phyloP scores from a whole-genome alignment of 2,329 filamentous ascomycete genomes.

The Aureobasidium pullulans region DNA sequence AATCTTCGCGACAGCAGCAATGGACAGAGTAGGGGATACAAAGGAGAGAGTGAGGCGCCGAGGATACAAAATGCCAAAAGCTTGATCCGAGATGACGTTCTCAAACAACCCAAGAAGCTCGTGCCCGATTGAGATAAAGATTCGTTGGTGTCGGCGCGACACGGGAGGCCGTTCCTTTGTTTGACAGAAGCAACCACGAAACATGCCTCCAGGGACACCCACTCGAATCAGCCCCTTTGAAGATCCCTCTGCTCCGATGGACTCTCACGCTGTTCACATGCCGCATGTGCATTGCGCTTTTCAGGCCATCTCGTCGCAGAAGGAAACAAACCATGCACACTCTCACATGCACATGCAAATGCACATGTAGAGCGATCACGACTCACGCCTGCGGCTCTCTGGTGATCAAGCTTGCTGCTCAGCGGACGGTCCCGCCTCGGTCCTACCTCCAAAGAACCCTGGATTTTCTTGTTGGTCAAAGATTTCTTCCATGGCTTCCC shows the following conservation, averaged over 20 bases:
- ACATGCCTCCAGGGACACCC: neutral
- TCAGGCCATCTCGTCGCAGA: neutral
- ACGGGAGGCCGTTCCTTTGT: neutral
- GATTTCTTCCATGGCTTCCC: neutral
- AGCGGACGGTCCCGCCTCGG: neutral
- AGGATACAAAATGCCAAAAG: conserved; percentile 8
- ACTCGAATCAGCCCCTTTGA: neutral
- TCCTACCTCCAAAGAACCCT: conserved; percentile 1
- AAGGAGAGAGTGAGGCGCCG: conserved; percentile 1
- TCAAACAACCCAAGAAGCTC: conserved; percentile 10
- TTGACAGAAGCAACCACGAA: neutral
- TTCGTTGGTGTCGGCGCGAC: conserved; percentile 6
- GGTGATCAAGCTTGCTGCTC: conserved; percentile 1
- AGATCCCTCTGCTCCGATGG: no score
- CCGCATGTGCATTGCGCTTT: neutral
- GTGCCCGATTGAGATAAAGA: conserved; percentile 8
- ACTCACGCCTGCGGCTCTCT: conserved; percentile 2
- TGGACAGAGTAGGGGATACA: neutral
- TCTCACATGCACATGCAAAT: neutral
- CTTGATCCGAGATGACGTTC: conserved; percentile 7
- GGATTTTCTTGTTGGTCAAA: conserved; percentile 6
- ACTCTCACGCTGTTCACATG: neutral
- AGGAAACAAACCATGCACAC: neutral
- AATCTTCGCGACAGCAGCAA: neutral
- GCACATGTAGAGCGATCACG: neutral